Evolutionary conservation across 176 grass and related monocot species (phyloP), one percentile per base, ranked within the genome.

Genomic region (Panicum miliaceum): DNA sequence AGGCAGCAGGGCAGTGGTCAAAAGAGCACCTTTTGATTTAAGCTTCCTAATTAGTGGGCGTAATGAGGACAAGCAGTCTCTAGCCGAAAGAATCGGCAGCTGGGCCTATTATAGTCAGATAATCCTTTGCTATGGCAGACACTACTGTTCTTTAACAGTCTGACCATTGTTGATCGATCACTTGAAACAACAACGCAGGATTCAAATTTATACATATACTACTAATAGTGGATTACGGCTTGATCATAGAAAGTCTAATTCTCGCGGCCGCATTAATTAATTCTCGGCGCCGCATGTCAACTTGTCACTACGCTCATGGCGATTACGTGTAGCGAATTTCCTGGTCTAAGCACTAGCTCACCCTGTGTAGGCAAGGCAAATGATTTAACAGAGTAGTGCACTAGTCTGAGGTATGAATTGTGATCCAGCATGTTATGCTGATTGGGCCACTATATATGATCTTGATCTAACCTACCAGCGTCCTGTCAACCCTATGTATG

Each of bases 321-420:
- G 51, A 76, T 87, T 89, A 76, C 62, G 82, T 89, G 87, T 53
- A 76, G 34, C 77, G 23, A 70, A 89, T 85, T 85, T 86, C 38
- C 66, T 47, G 79, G 36, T 73, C 22, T 6, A 73, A 56, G 18
- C 47, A 76, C 18, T 61, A 81, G 66, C 18, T 15, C 72, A 37
- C 16, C 25, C 45, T 79, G 63, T 22, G 4, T 78, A 64, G 71
- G 64, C 64, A 82, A 64, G 71, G 64, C 64, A 82, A 76, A 0
- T 66, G 71, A 60, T 83, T 80, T 32, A 22, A 35, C 23, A 37
- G 42, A 42, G 65, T n/a, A 26, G 0, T 58, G 29, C 20, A 8
- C 3, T 70, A 64, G 15, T 77, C 53, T 65, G 43, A 60, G 66
- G 78, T 62, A 64, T 82, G 83, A 41, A 81, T 46, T 82, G 37